phyloP scores from a whole-genome alignment of 352 stramenopile genomes.

The Phytopythium montanum region DNA sequence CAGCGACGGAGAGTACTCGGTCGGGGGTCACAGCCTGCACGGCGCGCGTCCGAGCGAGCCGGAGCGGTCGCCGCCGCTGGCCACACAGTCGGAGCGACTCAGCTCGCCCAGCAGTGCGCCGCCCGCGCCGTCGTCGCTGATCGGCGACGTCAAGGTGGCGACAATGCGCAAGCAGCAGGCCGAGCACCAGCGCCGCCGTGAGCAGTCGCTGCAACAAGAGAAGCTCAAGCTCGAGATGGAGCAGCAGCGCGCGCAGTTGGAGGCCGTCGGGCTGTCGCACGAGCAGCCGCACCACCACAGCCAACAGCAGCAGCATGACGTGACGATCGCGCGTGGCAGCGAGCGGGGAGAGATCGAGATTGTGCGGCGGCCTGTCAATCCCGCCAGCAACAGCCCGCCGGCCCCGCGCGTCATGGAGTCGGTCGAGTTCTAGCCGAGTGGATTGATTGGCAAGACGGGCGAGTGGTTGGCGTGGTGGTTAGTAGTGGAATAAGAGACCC shows the following conservation, averaged over 20 bases:
- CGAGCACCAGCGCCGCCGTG: conserved; percentile 58
- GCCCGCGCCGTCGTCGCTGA: conserved; percentile 48
- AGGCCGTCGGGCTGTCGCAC: conserved; percentile 14
- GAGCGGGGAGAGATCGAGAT: conserved; percentile 22
- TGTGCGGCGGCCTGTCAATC: conserved; percentile 33
- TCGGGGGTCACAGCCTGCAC: neutral
- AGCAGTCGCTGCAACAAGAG: conserved; percentile 53
- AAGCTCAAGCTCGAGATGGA: conserved; percentile 34
- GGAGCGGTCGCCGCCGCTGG: conserved; percentile 17
- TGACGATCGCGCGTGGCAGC: conserved; percentile 7
- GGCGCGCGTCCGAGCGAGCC: conserved; percentile 9
- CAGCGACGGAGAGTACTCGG: conserved; percentile 5
- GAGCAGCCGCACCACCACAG: conserved; percentile 4
- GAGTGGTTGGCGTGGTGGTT: no score
- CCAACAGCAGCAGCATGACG: conserved; percentile 15
- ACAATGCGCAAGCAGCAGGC: conserved; percentile 62
- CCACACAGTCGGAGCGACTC: conserved; percentile 3
- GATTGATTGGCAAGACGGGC: no score
- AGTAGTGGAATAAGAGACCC: no score
- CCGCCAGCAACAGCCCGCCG: conserved; percentile 6
- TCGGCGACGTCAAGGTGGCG: conserved; percentile 64
- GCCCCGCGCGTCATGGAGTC: conserved; percentile 22
- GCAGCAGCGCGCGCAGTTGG: conserved; percentile 22
- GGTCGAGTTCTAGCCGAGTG: conserved; percentile 29
- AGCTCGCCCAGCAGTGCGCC: conserved; percentile 8